phyloP scores from a whole-genome alignment of 139 green algal species.

The Yamagishiella unicocca region DNA sequence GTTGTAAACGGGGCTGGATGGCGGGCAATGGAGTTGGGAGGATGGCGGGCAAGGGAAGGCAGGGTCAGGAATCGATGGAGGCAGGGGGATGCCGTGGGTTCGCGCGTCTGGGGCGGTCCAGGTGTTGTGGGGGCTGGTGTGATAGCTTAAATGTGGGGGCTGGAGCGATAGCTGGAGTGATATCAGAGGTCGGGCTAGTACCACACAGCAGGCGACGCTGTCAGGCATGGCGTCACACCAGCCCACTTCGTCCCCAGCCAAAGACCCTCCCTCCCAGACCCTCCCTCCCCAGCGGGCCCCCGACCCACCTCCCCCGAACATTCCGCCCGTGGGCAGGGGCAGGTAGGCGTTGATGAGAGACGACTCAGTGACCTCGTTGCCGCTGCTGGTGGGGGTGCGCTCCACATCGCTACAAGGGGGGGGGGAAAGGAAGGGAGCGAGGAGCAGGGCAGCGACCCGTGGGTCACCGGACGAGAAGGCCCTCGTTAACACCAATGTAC shows the following conservation, averaged over 20 bases:
- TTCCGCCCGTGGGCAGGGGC: constrained; percentile 35
- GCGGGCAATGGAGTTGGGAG: too few relatives aligned
- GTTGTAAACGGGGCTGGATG: too few relatives aligned
- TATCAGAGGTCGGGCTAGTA: background rate
- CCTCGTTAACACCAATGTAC: background rate
- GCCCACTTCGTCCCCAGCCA: background rate
- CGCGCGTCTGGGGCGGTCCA: too few relatives aligned
- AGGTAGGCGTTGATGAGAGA: constrained; percentile 44
- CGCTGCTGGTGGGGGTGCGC: constrained; percentile 26
- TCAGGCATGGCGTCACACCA: background rate
- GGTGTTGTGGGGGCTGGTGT: too few relatives aligned
- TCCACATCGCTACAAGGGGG: constrained; percentile 30
- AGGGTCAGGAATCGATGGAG: too few relatives aligned
- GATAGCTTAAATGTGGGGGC: background rate
- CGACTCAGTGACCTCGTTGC: background rate
- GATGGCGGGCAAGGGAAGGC: too few relatives aligned
- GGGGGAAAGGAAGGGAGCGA: background rate
- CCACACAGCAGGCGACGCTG: background rate
- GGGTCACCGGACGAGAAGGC: background rate
- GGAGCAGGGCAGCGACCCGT: background rate
- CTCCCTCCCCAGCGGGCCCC: too few relatives aligned
- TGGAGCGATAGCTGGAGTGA: background rate
- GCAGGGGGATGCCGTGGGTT: too few relatives aligned
- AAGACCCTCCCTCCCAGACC: too few relatives aligned
- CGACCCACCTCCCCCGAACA: constrained; percentile 32